Evolutionary conservation across 2,329 filamentous ascomycete species (phyloP), one percentile per base, ranked within the genome.

Genomic region (Penicillium polonicum): DNA sequence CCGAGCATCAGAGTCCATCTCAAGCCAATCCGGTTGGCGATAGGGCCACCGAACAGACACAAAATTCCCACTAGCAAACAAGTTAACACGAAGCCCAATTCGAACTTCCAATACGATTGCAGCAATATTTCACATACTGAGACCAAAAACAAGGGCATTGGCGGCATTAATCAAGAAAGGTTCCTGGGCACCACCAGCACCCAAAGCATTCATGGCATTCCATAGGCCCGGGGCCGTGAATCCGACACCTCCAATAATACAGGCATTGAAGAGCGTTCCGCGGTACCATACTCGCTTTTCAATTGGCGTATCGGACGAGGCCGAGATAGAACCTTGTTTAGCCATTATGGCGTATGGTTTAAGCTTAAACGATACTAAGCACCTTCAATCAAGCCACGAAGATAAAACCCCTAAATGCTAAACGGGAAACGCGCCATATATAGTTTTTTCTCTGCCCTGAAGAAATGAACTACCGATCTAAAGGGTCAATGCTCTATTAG

Each of bases 201-300:
- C 82, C 5, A 82, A 70, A 1, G 76, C 72, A 59, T 81, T 83
- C 79, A 84, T 82, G 1, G 82, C 82, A 65, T 82, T 83, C 82
- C 82, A 84, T 3, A 85, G 67, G 0, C 70, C 70, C 0, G 70
- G 70, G 6, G 70, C 70, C 27, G 81, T 71, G 62, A 83, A 83
- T 1, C 80, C 82, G 0, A 83, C 81, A 15, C 73, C 75, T 13
- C 82, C 82, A 45, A 83, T 82, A 17, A 84, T 73, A 48, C 78
- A 79, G 39, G 80, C 80, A 64, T 84, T 82, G 74, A 82, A 83
- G 1, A 84, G 73, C 0, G 80, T 82, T 2, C 76, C 76, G 51
- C 76, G 79, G 60, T 83, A 81, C 81, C 82, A 84, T 42, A 58
- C 36, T 29, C 62, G 59, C 21, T 62, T 61, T 19, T 50, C 54